These are phyloP conservation scores for Podaxis carcinomalis DNA, from an alignment of 768 basidiomycete genomes.

Conservation along the genomic window DNA sequence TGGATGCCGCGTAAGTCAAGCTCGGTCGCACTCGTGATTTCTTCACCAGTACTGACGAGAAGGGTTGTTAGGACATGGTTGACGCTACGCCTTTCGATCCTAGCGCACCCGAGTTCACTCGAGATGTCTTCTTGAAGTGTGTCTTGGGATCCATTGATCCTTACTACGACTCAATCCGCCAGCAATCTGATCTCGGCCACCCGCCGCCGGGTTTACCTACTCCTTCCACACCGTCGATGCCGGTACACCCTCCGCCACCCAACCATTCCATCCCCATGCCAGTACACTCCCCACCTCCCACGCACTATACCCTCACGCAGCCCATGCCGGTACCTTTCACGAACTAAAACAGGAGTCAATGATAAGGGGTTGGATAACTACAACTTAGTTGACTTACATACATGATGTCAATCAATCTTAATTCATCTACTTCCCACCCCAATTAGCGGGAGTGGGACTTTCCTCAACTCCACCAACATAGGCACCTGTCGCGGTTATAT, in stretches of 20 bases:
- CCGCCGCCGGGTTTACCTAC: not conserved
- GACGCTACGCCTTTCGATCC: slow-evolving; percentile 7
- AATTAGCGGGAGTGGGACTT: slow-evolving; percentile 58
- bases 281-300: not conserved
- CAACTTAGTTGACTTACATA: not conserved
- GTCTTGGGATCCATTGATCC: slow-evolving; percentile 10
- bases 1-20: slow-evolving; percentile 1
- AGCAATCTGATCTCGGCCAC: not conserved
- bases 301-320: not conserved
- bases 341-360: not conserved
- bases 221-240: not conserved
- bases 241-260: not conserved
- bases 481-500: slow-evolving; percentile 57
- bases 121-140: slow-evolving; percentile 7
- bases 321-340: not conserved
- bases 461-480: slow-evolving; percentile 57
- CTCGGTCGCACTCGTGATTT: not conserved
- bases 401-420: not conserved
- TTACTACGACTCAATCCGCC: not conserved
- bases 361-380: not conserved
- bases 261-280: not conserved
- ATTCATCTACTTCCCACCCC: slow-evolving; percentile 17
- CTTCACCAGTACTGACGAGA: not conserved
- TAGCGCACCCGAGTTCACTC: not conserved
- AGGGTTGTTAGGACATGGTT: slow-evolving; percentile 4